These are phyloP conservation scores for Hordeum vulgare DNA, from an alignment of 176 grass and related monocot species.

Conservation along the genomic window MorexV3_pseudomolecules_assembly NC_058523.1:437757831-437758330, in stretches of 20 bases:
- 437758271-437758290: neutral
- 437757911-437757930: neutral
- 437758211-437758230: neutral
- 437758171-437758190: neutral
- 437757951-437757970: neutral
- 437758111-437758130: neutral
- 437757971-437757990: neutral
- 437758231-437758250: neutral
- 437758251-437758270: neutral
- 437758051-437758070: neutral
- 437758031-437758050: neutral
- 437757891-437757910: neutral
- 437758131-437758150: neutral
- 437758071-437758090: neutral
- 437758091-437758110: neutral
- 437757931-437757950: neutral
- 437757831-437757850: neutral
- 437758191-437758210: neutral
- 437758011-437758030: neutral
- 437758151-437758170: neutral
- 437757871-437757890: neutral
- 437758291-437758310: neutral
- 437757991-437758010: neutral
- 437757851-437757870: neutral
- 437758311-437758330: neutral